Conservation (phyloP, 306 rosid species). For the Fragaria nilgerrensis region DNA sequence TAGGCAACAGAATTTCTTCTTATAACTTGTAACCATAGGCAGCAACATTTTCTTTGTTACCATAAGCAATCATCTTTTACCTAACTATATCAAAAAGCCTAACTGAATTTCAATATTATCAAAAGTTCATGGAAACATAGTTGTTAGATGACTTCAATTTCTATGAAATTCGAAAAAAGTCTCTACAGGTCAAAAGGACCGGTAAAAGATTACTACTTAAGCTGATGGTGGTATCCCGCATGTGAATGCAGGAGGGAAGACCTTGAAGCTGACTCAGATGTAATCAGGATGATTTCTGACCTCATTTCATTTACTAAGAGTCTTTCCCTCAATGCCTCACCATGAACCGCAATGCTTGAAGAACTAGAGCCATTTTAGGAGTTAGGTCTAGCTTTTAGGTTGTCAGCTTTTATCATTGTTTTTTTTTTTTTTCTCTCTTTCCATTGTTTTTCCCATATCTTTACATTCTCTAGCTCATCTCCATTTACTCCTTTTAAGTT, state of each 20-base stretch:
- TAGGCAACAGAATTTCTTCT: not conserved
- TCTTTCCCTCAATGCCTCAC: constrained; percentile 39
- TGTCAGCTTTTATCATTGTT: not conserved
- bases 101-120: not conserved
- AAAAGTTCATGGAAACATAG: not conserved
- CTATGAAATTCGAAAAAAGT: too few relatives aligned
- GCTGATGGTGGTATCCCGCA: not conserved
- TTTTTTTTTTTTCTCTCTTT: not conserved
- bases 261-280: constrained; percentile 31
- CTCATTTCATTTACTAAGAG: constrained; percentile 41
- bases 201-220: too few relatives aligned
- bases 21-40: not conserved
- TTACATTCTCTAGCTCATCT: not conserved
- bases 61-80: not conserved
- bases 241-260: constrained; percentile 21
- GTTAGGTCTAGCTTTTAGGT: not conserved
- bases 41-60: not conserved
- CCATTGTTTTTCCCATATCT: not conserved
- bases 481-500: not conserved
- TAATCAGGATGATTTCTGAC: constrained; percentile 21
- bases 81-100: not conserved
- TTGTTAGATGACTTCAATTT: not conserved
- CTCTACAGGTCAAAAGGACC: too few relatives aligned
- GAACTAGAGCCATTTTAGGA: constrained; percentile 9
- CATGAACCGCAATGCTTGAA: constrained; percentile 17